Evolutionary conservation across 306 rosid genomes (phyloP).

Genomic region (Vachellia pachyceras): DNA sequence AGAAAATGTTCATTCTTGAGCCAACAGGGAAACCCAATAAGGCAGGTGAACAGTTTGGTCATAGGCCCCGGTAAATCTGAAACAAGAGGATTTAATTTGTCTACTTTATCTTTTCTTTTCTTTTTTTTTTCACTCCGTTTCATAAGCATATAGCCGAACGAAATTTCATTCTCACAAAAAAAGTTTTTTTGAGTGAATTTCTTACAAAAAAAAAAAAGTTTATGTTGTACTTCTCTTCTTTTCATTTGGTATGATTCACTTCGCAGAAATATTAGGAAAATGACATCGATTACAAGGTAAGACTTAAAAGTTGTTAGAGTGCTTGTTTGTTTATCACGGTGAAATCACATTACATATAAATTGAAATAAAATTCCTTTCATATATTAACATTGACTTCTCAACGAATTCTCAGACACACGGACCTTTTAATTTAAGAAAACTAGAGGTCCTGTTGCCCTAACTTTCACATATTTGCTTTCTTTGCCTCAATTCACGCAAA

Average conservation of each 20-base stretch:
- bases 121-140: neutral
- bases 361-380: too few relatives aligned
- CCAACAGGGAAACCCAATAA: neutral
- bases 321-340: too few relatives aligned
- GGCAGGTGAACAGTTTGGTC: constrained; percentile 25
- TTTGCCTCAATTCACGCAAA: too few relatives aligned
- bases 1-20: constrained; percentile 21
- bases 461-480: too few relatives aligned
- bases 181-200: too few relatives aligned
- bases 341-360: too few relatives aligned
- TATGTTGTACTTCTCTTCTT: neutral
- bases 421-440: neutral
- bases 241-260: neutral
- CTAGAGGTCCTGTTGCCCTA: neutral
- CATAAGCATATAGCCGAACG: constrained; percentile 40
- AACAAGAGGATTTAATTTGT: constrained; percentile 27
- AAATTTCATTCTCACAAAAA: neutral
- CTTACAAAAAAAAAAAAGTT: neutral
- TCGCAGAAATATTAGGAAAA: neutral
- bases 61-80: neutral
- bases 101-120: constrained; percentile 6
- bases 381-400: too few relatives aligned
- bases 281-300: too few relatives aligned
- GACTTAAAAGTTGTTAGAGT: too few relatives aligned
- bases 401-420: too few relatives aligned